phyloP scores from a whole-genome alignment of 2,329 filamentous ascomycete species.

The Fusarium pseudograminearum region DNA sequence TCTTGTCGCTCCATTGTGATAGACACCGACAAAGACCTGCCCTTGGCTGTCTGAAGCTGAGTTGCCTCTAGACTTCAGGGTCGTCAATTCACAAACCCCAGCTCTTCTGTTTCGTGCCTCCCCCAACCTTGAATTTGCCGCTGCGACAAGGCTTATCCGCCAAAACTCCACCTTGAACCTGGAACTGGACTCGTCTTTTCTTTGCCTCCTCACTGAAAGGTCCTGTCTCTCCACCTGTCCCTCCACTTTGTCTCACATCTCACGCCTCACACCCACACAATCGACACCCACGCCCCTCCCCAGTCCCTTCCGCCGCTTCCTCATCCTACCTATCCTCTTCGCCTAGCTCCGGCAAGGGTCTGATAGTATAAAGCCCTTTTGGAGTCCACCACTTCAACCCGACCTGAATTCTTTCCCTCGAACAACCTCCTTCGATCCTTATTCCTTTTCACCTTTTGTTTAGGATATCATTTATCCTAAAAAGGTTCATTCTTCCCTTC shows the following conservation, averaged over 20 bases:
- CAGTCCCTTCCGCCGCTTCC: slow-evolving; percentile 36
- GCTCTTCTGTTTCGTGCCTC: slow-evolving; percentile 18
- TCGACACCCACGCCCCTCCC: slow-evolving; percentile 27
- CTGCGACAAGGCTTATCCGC: slow-evolving; percentile 28
- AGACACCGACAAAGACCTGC: slow-evolving; percentile 10
- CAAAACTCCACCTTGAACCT: slow-evolving; percentile 11
- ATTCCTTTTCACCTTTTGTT: slow-evolving; percentile 14
- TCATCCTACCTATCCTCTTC: slow-evolving; percentile 32
- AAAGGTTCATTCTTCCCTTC: slow-evolving; percentile 31
- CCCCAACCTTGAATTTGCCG: slow-evolving; percentile 35
- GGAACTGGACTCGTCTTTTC: slow-evolving; percentile 8
- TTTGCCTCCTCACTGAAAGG: slow-evolving; percentile 21
- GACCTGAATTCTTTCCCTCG: slow-evolving; percentile 10
- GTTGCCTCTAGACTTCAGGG: slow-evolving; percentile 19
- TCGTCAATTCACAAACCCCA: slow-evolving; percentile 28
- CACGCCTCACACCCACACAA: slow-evolving; percentile 16
- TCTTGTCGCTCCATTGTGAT: slow-evolving; percentile 1
- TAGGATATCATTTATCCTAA: slow-evolving; percentile 38
- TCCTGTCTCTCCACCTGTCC: slow-evolving; percentile 27
- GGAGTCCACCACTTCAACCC: slow-evolving; percentile 45
- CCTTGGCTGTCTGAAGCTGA: not conserved
- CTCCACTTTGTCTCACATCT: slow-evolving; percentile 46
- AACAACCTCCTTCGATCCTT: slow-evolving; percentile 33
- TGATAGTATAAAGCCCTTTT: slow-evolving; percentile 49
- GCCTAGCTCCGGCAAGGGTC: slow-evolving; percentile 39